Evolutionary conservation across 2,329 filamentous ascomycete genomes (phyloP).

Genomic region (Diaporthe humulicola): DNA sequence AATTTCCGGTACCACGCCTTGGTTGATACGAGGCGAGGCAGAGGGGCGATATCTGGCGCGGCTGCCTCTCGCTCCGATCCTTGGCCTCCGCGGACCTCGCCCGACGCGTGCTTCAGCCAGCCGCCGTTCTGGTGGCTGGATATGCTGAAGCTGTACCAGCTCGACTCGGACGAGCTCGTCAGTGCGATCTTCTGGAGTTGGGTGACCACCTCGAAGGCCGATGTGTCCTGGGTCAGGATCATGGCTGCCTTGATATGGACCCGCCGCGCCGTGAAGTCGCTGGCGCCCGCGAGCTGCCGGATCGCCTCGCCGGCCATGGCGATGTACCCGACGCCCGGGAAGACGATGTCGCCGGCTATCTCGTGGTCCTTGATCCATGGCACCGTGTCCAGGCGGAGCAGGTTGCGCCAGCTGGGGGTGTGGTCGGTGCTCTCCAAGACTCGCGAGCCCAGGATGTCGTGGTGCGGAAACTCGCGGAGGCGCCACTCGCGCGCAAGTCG

Average conservation of each 20-base stretch:
- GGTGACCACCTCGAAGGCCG: neutral
- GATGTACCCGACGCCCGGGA: neutral
- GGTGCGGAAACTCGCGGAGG: neutral
- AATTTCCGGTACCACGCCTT: conserved; percentile 6
- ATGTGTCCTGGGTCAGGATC: neutral
- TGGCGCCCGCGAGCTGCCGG: neutral
- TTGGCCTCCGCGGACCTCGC: neutral
- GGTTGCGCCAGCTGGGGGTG: neutral
- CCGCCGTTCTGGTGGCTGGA: conserved; percentile 8
- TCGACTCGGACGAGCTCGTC: neutral
- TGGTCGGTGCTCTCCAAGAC: neutral
- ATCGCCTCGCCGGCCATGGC: neutral
- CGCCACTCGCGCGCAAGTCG: neutral
- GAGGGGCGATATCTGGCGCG: neutral
- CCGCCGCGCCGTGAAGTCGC: neutral
- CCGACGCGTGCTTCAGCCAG: conserved; percentile 11
- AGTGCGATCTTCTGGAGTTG: neutral
- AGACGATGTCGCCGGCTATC: neutral
- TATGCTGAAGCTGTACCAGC: neutral
- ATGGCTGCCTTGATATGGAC: conserved; percentile 13
- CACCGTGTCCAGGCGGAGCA: neutral
- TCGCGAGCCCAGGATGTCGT: neutral
- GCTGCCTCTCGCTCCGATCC: neutral
- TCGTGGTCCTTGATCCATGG: neutral
- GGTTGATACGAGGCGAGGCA: neutral